Evolutionary conservation across 2,329 filamentous ascomycete genomes (phyloP).

Genomic region (Xylaria sp.): DNA sequence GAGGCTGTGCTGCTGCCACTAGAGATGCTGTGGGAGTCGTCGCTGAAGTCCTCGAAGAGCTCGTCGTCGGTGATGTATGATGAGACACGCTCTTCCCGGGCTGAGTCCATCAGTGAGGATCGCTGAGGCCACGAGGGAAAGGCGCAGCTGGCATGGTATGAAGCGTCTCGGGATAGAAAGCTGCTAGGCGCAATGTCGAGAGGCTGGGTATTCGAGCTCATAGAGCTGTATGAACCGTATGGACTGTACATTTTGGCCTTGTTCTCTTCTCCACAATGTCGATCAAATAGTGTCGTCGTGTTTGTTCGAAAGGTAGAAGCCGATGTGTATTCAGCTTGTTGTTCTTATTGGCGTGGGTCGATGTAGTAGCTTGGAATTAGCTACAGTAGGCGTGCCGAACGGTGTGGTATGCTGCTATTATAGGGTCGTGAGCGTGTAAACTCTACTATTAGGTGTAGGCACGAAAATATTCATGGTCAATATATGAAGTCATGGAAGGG

Average conservation of each 20-base stretch:
- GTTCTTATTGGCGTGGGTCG: slow-evolving; percentile 19
- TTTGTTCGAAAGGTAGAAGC: slow-evolving; percentile 4
- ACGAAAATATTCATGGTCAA: slow-evolving; percentile 32
- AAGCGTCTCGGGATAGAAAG: slow-evolving; percentile 37
- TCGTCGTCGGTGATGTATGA: slow-evolving; percentile 69
- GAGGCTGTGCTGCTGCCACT: slow-evolving; percentile 50
- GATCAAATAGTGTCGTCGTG: background rate
- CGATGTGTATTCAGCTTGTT: slow-evolving; percentile 5
- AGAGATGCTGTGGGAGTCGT: slow-evolving; percentile 55
- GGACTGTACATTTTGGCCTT: slow-evolving; percentile 40
- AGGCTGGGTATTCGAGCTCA: slow-evolving; percentile 42
- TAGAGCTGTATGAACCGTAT: slow-evolving; percentile 46
- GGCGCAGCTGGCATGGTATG: slow-evolving; percentile 46
- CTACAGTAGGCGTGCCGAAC: background rate
- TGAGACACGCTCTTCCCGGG: slow-evolving; percentile 50
- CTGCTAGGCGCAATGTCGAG: slow-evolving; percentile 42
- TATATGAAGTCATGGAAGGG: slow-evolving; percentile 35
- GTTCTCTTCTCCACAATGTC: background rate
- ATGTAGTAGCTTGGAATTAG: background rate
- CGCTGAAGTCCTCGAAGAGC: slow-evolving; percentile 58
- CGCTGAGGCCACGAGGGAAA: slow-evolving; percentile 52
- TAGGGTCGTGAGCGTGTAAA: slow-evolving; percentile 9
- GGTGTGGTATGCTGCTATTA: slow-evolving; percentile 26
- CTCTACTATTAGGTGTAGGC: slow-evolving; percentile 18
- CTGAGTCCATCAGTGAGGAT: slow-evolving; percentile 41